Percentiles rank a stretch among this genome's conserved stretches.
These are phyloP conservation scores for Ormosia emarginata DNA, from an alignment of 306 rosid genomes.

Conservation along the genomic window DNA sequence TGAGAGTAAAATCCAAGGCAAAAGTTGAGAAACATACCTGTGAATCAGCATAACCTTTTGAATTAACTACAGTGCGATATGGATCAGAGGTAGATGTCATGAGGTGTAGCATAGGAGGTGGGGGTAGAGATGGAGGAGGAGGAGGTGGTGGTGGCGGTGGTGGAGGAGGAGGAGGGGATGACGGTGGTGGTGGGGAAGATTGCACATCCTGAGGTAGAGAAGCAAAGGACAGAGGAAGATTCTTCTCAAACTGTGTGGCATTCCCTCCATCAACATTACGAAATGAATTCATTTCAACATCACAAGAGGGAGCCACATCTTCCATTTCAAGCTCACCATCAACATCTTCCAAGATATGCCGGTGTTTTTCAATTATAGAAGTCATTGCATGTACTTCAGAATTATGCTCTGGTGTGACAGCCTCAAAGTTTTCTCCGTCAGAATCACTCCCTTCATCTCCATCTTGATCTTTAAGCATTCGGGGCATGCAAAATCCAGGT, in stretches of 20 bases:
- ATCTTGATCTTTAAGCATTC: slow-evolving; percentile 78
- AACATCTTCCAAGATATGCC: slow-evolving; percentile 93
- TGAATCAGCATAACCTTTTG: slow-evolving; percentile 45
- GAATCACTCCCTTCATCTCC: slow-evolving; percentile 92
- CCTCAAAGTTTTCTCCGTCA: slow-evolving; percentile 89
- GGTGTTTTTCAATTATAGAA: slow-evolving; percentile 56
- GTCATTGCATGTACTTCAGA: slow-evolving; percentile 47
- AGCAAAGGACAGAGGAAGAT: slow-evolving; percentile 33
- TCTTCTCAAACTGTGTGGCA: slow-evolving; percentile 42
- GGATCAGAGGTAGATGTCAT: slow-evolving; percentile 43
- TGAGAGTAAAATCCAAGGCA: background rate
- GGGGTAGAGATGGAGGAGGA: slow-evolving; percentile 35
- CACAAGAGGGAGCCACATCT: slow-evolving; percentile 88
- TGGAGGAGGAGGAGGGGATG: slow-evolving; percentile 71
- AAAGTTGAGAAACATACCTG: slow-evolving; percentile 42
- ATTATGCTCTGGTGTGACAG: slow-evolving; percentile 88
- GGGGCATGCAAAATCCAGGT: slow-evolving; percentile 94
- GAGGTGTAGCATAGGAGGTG: slow-evolving; percentile 34
- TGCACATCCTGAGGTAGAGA: slow-evolving; percentile 60
- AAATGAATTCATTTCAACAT: slow-evolving; percentile 50
- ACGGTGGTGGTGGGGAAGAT: slow-evolving; percentile 69
- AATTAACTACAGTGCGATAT: slow-evolving; percentile 42
- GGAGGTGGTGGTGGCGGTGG: slow-evolving; percentile 33
- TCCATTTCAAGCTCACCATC: slow-evolving; percentile 99
- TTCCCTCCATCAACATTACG: slow-evolving; percentile 37